Conservation (phyloP, 768 basidiomycete genomes). For the Sistotremastrum niveocremeum region DNA sequence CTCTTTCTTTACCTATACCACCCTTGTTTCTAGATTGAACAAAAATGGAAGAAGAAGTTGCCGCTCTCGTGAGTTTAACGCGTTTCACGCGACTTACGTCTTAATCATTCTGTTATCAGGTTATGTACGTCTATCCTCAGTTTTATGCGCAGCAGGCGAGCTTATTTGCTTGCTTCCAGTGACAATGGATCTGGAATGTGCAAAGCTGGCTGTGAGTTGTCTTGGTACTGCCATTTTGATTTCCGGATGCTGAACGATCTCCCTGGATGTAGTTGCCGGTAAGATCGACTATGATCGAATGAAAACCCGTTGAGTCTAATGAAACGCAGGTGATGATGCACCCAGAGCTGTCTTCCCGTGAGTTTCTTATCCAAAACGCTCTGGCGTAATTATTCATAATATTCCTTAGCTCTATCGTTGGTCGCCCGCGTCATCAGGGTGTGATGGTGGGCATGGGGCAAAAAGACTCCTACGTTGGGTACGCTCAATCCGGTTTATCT, state of each 20-base stretch:
- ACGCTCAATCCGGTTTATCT: conserved; percentile 8
- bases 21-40: too few species aligned
- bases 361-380: conserved; percentile 9
- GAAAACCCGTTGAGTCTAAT: neutral
- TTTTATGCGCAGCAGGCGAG: neutral
- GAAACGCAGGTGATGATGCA: conserved; percentile 32
- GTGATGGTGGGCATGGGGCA: conserved; percentile 72
- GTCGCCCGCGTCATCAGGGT: conserved; percentile 60
- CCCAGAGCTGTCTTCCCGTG: conserved; percentile 39
- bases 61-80: conserved; percentile 16
- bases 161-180: neutral
- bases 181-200: conserved; percentile 36
- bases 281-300: neutral
- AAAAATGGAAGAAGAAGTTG: conserved; percentile 19
- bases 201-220: conserved; percentile 30
- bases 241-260: neutral
- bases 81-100: conserved; percentile 1
- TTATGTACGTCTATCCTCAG: neutral
- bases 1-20: too few species aligned
- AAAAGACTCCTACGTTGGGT: conserved; percentile 70
- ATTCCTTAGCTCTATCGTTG: conserved; percentile 43
- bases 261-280: conserved; percentile 12
- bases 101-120: neutral
- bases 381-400: neutral
- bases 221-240: neutral